Percentiles rank a stretch among this genome's conserved stretches.
These are phyloP conservation scores for Aspergillus terreus DNA, from an alignment of 2,329 filamentous ascomycete species.

Conservation along the genomic window DNA sequence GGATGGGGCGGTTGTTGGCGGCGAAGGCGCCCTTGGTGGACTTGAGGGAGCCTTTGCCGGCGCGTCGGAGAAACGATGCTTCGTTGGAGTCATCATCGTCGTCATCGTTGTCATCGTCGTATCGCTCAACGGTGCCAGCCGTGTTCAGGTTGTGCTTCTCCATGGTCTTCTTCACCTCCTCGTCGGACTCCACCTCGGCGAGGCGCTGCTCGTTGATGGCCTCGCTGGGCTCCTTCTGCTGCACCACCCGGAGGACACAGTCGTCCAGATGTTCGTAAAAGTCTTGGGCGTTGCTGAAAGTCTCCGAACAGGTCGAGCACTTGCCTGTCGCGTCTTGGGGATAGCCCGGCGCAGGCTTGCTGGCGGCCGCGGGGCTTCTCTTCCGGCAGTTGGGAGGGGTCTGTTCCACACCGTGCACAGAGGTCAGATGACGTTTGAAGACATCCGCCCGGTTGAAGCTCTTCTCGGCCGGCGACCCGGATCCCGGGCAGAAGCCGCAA, in stretches of 20 bases:
- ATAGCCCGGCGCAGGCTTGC: constrained; percentile 67
- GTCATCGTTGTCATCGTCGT: constrained; percentile 51
- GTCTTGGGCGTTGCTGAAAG: constrained; percentile 83
- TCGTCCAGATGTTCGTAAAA: constrained; percentile 93
- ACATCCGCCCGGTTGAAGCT: constrained; percentile 94
- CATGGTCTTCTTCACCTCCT: constrained; percentile 55
- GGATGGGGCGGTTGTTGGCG: constrained; percentile 50
- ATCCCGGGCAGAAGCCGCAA: constrained; percentile 88
- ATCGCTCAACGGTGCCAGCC: constrained; percentile 50
- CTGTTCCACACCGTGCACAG: constrained; percentile 89
- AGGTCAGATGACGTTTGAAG: constrained; percentile 89
- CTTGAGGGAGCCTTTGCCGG: constrained; percentile 48
- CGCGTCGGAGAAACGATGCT: constrained; percentile 37
- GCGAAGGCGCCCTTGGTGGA: constrained; percentile 49
- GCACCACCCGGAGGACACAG: constrained; percentile 62
- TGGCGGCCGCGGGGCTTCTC: constrained; percentile 52
- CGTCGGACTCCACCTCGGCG: constrained; percentile 57
- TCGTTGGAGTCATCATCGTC: constrained; percentile 56
- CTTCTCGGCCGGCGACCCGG: constrained; percentile 85
- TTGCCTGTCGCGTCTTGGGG: constrained; percentile 75
- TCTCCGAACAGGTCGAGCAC: constrained; percentile 86
- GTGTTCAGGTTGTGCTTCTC: constrained; percentile 54
- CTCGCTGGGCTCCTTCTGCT: constrained; percentile 55
- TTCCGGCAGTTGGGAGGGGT: constrained; percentile 88
- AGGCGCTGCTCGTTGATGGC: constrained; percentile 55